These are phyloP conservation scores for Ceratobasidium sp. DNA, from an alignment of 1,284 basidiomycete genomes.

Conservation along the genomic window DNA sequence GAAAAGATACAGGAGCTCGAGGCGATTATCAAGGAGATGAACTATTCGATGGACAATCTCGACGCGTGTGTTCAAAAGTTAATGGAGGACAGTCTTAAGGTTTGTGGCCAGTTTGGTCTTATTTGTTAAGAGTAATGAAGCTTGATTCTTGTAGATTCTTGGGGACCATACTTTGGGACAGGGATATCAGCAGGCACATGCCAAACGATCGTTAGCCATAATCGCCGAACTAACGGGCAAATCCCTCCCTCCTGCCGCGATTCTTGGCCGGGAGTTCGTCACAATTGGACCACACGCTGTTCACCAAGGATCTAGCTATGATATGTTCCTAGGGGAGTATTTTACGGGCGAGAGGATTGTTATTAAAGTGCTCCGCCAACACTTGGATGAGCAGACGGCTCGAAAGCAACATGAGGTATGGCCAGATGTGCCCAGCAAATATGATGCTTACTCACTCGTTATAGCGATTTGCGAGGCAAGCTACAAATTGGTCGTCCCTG, in stretches of 20 bases:
- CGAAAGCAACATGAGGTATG: background rate
- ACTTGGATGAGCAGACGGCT: conserved; percentile 7
- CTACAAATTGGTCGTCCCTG: conserved; percentile 30
- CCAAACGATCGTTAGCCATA: conserved; percentile 2
- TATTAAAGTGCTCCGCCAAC: conserved; percentile 36
- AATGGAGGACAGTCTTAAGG: conserved; percentile 23
- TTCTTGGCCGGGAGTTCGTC: conserved; percentile 26
- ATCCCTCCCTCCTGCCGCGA: conserved; percentile 19
- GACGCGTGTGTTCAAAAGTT: background rate
- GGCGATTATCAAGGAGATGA: background rate
- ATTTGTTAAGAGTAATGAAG: background rate
- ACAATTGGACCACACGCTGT: conserved; percentile 13
- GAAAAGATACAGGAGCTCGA: conserved; percentile 22
- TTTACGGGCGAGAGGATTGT: conserved; percentile 40
- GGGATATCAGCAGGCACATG: background rate
- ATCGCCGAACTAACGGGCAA: conserved; percentile 24
- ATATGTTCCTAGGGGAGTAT: conserved; percentile 38
- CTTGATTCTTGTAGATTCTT: conserved; percentile 23
- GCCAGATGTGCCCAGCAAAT: no score
- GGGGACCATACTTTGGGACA: conserved; percentile 14
- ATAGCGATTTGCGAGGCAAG: conserved; percentile 28
- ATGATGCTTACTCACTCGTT: background rate
- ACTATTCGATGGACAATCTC: background rate
- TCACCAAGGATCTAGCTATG: conserved; percentile 26
- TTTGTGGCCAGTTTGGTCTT: background rate